Evolutionary conservation across 176 grass and related monocot genomes (phyloP).

Genomic region (Eragrostis nindensis): DNA sequence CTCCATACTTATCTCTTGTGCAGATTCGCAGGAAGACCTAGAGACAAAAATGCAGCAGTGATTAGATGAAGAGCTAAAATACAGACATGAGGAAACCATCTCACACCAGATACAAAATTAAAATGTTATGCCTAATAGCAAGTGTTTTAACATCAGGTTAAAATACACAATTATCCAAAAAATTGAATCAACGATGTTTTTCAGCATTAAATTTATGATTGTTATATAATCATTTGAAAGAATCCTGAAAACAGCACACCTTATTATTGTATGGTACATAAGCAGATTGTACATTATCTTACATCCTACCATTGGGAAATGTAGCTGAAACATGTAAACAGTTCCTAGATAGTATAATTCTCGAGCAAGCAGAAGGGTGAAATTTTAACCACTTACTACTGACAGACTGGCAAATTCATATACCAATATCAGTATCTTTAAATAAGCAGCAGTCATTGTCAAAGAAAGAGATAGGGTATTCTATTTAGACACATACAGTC

Average conservation of each 20-base stretch:
- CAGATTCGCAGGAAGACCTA: constrained; percentile 72
- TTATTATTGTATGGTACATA: neutral
- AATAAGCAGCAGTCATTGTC: constrained; percentile 1
- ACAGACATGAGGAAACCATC: constrained; percentile 17
- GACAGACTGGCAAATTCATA: neutral
- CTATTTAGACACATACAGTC: neutral
- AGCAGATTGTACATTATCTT: neutral
- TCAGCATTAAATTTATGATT: neutral
- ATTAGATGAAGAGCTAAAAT: constrained; percentile 35
- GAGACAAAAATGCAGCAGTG: constrained; percentile 1
- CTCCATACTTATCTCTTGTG: constrained; percentile 80
- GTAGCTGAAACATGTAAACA: neutral
- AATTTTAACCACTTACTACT: neutral
- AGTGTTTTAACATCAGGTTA: neutral
- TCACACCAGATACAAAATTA: neutral
- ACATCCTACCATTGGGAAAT: neutral
- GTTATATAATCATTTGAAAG: neutral
- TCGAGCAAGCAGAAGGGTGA: neutral
- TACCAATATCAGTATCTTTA: neutral
- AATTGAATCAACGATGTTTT: neutral
- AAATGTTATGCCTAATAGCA: neutral
- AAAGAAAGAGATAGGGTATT: constrained; percentile 2
- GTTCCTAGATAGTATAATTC: neutral
- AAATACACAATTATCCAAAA: neutral
- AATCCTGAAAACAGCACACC: neutral